Evolutionary conservation across 495 filamentous ascomycete species (phyloP).

Genomic region (Trichoderma parareesei): DNA sequence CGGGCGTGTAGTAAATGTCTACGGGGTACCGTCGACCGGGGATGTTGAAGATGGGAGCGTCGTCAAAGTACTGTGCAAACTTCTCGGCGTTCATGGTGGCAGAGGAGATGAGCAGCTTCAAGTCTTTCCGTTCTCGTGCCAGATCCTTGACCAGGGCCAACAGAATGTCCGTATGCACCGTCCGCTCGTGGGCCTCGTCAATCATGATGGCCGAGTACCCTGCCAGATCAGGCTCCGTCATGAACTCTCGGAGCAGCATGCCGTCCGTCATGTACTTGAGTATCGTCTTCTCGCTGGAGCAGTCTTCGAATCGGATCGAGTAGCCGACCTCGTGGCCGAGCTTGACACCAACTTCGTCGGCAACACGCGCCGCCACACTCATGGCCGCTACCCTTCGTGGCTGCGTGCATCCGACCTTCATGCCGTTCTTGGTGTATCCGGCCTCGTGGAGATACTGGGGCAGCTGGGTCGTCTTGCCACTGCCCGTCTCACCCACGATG

Average conservation of each 20-base stretch:
- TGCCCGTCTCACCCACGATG: constrained; percentile 82
- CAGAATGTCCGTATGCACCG: constrained; percentile 83
- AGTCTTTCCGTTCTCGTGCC: constrained; percentile 71
- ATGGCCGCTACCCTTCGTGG: constrained; percentile 95
- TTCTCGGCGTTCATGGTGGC: constrained; percentile 94
- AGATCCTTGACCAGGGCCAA: constrained; percentile 90
- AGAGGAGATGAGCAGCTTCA: constrained; percentile 89
- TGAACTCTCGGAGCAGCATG: constrained; percentile 86
- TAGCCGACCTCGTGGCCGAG: constrained; percentile 93
- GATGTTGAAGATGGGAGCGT: constrained; percentile 92
- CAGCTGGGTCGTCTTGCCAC: constrained; percentile 83
- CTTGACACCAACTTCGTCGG: constrained; percentile 88
- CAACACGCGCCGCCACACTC: constrained; percentile 89
- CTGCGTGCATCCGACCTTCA: constrained; percentile 71
- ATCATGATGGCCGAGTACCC: constrained; percentile 92
- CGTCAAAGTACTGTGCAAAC: constrained; percentile 87
- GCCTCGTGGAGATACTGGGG: constrained; percentile 86
- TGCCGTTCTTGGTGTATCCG: constrained; percentile 73
- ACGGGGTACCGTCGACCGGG: constrained; percentile 87
- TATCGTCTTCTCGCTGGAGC: constrained; percentile 85
- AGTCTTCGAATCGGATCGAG: constrained; percentile 91
- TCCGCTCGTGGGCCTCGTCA: constrained; percentile 95
- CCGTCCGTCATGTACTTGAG: constrained; percentile 98
- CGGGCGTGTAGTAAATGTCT: constrained; percentile 84
- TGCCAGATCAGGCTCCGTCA: constrained; percentile 79